Evolutionary conservation across 2,329 filamentous ascomycete genomes (phyloP), one percentile per base, ranked within the genome.

Genomic region (Pseudogymnoascus sp.): DNA sequence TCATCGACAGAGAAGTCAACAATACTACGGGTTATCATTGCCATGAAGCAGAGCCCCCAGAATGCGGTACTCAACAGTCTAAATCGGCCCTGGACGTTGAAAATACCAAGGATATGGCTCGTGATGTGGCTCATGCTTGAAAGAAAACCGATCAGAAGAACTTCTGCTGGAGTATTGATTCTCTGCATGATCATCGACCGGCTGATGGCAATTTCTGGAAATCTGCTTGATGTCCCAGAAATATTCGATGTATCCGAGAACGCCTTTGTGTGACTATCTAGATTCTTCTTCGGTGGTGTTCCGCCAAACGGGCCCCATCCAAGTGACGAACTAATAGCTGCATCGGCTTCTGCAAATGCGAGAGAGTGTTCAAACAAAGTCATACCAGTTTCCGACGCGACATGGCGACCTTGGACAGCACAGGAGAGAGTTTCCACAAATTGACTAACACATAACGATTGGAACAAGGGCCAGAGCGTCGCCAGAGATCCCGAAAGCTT

Each of bases 321-420:
- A 12, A 96, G 83, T 61, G 92, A 89, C 68, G 87, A 90, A 69
- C 87, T 87, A 54, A 97, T 87, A 67, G 93, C 89, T 31, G 90
- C 88, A 74, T 99, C 95, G 7, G 93, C 93, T 75, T 99, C 95
- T 10, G 93, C 91, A 77, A 97, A 99, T 2, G 93, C 93, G 7
- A 99, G 80, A 0, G 93, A 97, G 72, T 97, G 93, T 73, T 99
- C 95, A 71, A 97, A 96, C 1, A 97, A 83, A 0, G 93, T 96
- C 90, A 97, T 96, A 16, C 92, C 93, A 1, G 91, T 96, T 76
- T 97, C 95, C 0, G 90, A 88, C 67, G 89, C 85, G 0, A 91
- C 84, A 2, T 86, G 83, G 2, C 89, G 86, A 34, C 93, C 93
- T 74, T 96, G 91, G 5, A 97, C 82, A 8, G 93, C 91, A 74